These are phyloP conservation scores for Fraxinus pennsylvanica DNA, from an alignment of 257 asterid genomes.

Conservation along the genomic window DNA sequence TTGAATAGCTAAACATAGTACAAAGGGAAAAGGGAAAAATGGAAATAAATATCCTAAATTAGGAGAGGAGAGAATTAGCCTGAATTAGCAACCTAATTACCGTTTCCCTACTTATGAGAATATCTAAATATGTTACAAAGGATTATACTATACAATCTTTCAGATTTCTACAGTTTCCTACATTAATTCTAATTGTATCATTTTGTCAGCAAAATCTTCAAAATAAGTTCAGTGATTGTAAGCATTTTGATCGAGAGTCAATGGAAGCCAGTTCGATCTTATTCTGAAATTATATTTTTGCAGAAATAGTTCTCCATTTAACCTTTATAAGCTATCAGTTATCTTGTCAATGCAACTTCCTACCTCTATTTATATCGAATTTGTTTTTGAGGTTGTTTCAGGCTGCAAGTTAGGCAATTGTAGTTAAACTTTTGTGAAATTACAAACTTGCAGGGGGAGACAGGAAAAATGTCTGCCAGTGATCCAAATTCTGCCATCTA, in stretches of 20 bases:
- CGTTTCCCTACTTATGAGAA: no score
- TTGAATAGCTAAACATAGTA: no score
- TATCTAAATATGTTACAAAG: no score
- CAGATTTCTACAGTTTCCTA: neutral
- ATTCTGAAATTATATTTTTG: neutral
- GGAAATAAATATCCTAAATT: no score
- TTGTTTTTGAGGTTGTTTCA: conserved; percentile 15
- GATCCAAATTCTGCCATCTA: conserved; percentile 91
- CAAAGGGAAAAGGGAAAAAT: no score
- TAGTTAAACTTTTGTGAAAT: conserved; percentile 9
- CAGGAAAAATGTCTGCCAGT: conserved; percentile 93
- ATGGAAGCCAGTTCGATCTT: neutral
- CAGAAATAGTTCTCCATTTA: neutral
- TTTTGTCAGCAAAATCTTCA: neutral
- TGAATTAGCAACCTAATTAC: no score
- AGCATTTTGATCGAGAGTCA: neutral
- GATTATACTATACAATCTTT: no score
- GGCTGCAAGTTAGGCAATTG: neutral
- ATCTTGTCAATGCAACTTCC: neutral
- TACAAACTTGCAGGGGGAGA: conserved; percentile 69
- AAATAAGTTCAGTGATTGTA: neutral
- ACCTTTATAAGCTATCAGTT: neutral
- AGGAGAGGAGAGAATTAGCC: no score
- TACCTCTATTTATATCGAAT: neutral
- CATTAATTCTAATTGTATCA: neutral